A percentile compares a stretch with the other conserved stretches of the same genome.
Evolutionary conservation across 805 yeast species (phyloP).

Genomic region (Candida krabiensis): DNA sequence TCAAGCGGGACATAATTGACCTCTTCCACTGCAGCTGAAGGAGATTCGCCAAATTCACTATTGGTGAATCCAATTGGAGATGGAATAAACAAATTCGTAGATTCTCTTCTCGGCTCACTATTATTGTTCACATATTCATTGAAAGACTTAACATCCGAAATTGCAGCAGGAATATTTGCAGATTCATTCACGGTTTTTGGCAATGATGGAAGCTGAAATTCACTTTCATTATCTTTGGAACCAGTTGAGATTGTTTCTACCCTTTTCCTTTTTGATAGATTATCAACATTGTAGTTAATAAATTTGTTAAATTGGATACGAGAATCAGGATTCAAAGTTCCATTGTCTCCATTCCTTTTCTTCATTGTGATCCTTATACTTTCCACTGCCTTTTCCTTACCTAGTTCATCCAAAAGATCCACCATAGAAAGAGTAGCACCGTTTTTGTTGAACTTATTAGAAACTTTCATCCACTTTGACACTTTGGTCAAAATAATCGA

Average conservation of each 20-base stretch:
- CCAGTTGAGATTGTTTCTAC: not conserved
- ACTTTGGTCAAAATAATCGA: constrained; percentile 34
- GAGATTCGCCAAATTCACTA: constrained; percentile 17
- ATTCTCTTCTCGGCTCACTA: constrained; percentile 4
- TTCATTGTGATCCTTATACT: constrained; percentile 27
- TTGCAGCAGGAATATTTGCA: too few relatives aligned
- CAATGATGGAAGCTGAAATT: constrained; percentile 1
- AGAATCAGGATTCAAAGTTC: constrained; percentile 26
- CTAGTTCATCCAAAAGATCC: constrained; percentile 52
- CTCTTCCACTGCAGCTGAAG: constrained; percentile 1
- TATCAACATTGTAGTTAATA: constrained; percentile 27
- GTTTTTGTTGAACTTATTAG: constrained; percentile 38
- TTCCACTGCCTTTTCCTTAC: constrained; percentile 46
- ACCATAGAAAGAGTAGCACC: constrained; percentile 60
- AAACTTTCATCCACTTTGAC: constrained; percentile 40
- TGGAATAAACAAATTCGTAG: constrained; percentile 23
- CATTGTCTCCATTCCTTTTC: constrained; percentile 29
- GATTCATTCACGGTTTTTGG: not conserved
- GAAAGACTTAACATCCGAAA: not conserved
- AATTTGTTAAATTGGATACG: constrained; percentile 30
- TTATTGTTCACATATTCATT: not conserved
- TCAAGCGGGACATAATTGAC: constrained; percentile 1
- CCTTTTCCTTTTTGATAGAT: constrained; percentile 10
- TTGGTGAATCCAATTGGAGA: constrained; percentile 33
- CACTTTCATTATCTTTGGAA: not conserved